Base-by-base conservation (phyloP, 257 asterid species). In the Schizonepeta tenuifolia region DNA sequence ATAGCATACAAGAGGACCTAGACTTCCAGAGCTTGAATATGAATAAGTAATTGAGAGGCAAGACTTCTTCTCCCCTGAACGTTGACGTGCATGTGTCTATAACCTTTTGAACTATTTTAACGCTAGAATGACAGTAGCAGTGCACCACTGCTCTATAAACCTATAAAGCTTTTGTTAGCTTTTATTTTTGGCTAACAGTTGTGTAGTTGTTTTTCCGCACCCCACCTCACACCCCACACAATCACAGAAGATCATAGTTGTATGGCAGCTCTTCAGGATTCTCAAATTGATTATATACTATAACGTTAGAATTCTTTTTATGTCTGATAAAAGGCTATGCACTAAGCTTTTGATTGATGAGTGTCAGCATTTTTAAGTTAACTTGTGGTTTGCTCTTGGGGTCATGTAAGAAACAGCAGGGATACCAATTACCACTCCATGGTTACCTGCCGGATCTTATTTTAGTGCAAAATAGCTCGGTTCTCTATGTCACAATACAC, bases 1-100 rank as follows among this genome's bases (percentile, higher is more conserved):
- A 22, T 56, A 67, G 49, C 21, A 6, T 66, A 56, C 20, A 67
- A 64, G 67, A 67, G 44, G 46, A 31, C 41, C 54, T 61, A 35
- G 49, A 64, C 50, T 9, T 12, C 55, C 57, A 53, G 49, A 63
- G 44, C 73, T 18, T 55, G 41, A 7, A 24, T 51, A 35, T 33
- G 70, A 40, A 41, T 33, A 40, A 62, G 64, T 31, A 43, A 50
- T 26, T 31, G 63, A 9, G n/a, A 67, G 62, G 18, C 56, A 28
- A 31, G 69, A 20, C 51, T 65, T 65, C 28, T 13, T 14, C 8
- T 44, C 26, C 40, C 14, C 53, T 46, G 49, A 56, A 56, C 33
- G 41, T 71, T 36, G 46, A 54, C 15, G 40, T 13, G 20, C 38
- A 15, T 21, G 21, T 40, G 38, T 57, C 53, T 9, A 15, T 53